A percentile compares a stretch with the other conserved stretches of the same genome.
These are phyloP conservation scores for Bocquillonia castaneifolia DNA, from an alignment of 441 rosid species.

Conservation along the genomic window DNA sequence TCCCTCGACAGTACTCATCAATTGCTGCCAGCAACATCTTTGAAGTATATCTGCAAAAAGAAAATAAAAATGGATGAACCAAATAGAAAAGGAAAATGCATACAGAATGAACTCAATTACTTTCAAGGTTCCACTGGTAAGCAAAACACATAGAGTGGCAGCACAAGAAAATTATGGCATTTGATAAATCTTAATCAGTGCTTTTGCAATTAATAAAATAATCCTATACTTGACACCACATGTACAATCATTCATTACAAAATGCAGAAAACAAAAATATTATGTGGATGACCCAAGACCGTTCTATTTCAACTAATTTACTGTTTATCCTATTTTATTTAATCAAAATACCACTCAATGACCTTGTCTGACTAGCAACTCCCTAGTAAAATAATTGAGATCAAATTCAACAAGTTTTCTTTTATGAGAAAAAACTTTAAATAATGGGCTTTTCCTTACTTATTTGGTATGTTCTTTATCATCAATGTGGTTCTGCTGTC, in stretches of 20 bases:
- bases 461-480: slow-evolving; percentile 85
- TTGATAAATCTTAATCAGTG: too few relatives aligned
- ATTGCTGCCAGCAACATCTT: slow-evolving; percentile 77
- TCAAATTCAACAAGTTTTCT: not conserved
- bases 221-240: not conserved
- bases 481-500: slow-evolving; percentile 68
- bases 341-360: not conserved
- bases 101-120: slow-evolving; percentile 1
- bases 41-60: slow-evolving; percentile 53
- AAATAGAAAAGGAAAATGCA: not conserved
- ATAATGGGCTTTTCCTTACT: slow-evolving; percentile 34
- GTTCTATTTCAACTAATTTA: not conserved
- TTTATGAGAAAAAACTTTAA: not conserved
- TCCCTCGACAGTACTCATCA: slow-evolving; percentile 62
- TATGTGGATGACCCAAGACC: not conserved
- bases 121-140: not conserved
- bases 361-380: not conserved
- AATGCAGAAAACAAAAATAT: not conserved
- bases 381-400: not conserved
- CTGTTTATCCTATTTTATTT: not conserved
- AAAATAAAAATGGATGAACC: not conserved
- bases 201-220: not conserved
- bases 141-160: not conserved
- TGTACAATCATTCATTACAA: not conserved
- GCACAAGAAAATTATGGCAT: too few relatives aligned